Conservation (phyloP, 78 protist species). For the Pigoraptor vietnamica region DNA sequence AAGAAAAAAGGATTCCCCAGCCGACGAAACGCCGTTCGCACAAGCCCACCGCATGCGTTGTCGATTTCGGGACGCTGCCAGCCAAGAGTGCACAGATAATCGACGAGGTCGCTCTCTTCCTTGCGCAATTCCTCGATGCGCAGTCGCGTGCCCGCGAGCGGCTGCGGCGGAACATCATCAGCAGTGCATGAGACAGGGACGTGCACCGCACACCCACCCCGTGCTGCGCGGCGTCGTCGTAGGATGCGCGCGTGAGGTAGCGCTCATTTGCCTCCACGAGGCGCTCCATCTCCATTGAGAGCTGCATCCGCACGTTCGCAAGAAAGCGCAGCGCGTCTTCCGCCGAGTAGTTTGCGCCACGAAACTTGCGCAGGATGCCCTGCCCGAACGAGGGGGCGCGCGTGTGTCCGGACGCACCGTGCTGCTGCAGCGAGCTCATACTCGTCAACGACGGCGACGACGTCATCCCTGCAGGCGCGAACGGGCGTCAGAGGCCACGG, state of each 20-base stretch:
- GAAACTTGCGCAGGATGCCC: background rate
- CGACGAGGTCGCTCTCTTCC: background rate
- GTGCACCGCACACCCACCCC: background rate
- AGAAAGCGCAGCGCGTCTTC: background rate
- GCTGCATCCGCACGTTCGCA: background rate
- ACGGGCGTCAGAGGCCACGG: too few relatives aligned
- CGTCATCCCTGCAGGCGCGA: too few relatives aligned
- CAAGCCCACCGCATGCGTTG: background rate
- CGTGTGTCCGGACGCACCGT: background rate
- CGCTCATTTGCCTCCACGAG: background rate
- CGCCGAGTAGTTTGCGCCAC: background rate
- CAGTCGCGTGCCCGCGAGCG: background rate
- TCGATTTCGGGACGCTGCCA: background rate
- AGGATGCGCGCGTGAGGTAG: background rate
- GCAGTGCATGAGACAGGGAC: background rate
- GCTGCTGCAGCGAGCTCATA: background rate
- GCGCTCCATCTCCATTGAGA: background rate
- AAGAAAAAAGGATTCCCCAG: too few relatives aligned
- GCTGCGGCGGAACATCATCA: background rate
- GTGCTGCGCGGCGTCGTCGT: background rate
- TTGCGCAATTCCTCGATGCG: background rate
- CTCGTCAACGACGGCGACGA: background rate
- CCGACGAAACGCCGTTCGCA: too few relatives aligned
- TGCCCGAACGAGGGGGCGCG: background rate
- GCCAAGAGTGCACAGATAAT: background rate